These are phyloP conservation scores for Lycium ferocissimum DNA, from an alignment of 257 asterid genomes.

Conservation along the genomic window DNA sequence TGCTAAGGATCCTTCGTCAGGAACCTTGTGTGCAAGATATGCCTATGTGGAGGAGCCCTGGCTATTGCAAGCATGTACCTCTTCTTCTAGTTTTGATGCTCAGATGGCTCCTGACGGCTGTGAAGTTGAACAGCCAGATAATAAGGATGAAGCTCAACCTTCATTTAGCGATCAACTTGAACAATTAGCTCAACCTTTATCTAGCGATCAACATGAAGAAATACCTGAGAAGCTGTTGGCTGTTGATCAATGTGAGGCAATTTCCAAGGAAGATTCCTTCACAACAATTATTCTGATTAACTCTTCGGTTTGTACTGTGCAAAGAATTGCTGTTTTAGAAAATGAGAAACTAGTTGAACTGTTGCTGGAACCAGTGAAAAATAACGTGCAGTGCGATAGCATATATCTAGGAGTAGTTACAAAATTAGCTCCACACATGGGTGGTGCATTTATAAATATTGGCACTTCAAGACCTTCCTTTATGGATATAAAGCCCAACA, in stretches of 20 bases:
- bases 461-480: slow-evolving; percentile 86
- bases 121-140: slow-evolving; percentile 35
- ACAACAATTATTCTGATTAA: slow-evolving; percentile 84
- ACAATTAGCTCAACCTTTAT: slow-evolving; percentile 37
- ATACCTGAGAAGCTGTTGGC: slow-evolving; percentile 53
- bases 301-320: slow-evolving; percentile 94
- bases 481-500: slow-evolving; percentile 76
- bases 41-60: slow-evolving; percentile 94
- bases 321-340: slow-evolving; percentile 94
- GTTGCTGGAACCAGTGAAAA: slow-evolving; percentile 91
- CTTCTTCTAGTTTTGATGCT: slow-evolving; percentile 34
- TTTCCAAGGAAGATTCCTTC: slow-evolving; percentile 52
- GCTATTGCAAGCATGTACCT: slow-evolving; percentile 55
- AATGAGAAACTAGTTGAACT: slow-evolving; percentile 82
- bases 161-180: slow-evolving; percentile 45
- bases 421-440: slow-evolving; percentile 89
- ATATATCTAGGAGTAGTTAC: slow-evolving; percentile 88
- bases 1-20: slow-evolving; percentile 36
- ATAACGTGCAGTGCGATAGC: slow-evolving; percentile 88
- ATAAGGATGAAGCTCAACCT: slow-evolving; percentile 45
- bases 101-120: slow-evolving; percentile 39
- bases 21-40: slow-evolving; percentile 36
- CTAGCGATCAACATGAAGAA: slow-evolving; percentile 46
- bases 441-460: slow-evolving; percentile 96
- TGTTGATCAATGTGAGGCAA: slow-evolving; percentile 52